These are phyloP conservation scores for Neofusicoccum laricinum DNA, from an alignment of 2,329 filamentous ascomycete species.

Conservation along the genomic window DNA sequence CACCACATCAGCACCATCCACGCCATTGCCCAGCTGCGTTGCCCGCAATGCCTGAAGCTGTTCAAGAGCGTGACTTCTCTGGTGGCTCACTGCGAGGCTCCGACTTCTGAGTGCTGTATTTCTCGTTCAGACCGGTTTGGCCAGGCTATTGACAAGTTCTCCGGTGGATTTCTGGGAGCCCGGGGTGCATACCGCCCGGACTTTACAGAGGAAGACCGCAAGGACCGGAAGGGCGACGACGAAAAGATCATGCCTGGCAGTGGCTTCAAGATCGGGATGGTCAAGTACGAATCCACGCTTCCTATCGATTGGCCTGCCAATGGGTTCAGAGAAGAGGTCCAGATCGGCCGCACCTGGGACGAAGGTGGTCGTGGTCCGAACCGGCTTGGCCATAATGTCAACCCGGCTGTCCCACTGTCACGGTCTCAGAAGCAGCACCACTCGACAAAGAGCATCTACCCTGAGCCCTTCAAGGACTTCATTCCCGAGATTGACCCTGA, in stretches of 20 bases:
- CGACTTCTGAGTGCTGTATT: constrained; percentile 31
- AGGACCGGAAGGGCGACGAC: neutral
- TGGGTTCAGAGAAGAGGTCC: constrained; percentile 56
- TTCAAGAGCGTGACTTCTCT: constrained; percentile 38
- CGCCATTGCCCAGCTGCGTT: constrained; percentile 33
- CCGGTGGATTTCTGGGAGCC: constrained; percentile 41
- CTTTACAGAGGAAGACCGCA: neutral
- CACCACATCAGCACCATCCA: constrained; percentile 37
- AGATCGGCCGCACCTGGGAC: constrained; percentile 92
- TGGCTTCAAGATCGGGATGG: neutral
- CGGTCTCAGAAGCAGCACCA: neutral
- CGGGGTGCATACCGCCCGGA: constrained; percentile 31
- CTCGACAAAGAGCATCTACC: constrained; percentile 10
- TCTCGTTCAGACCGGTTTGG: constrained; percentile 34
- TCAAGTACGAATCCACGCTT: constrained; percentile 9
- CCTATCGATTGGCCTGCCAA: neutral
- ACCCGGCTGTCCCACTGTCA: constrained; percentile 8
- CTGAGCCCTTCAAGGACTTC: neutral
- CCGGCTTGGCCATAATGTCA: neutral
- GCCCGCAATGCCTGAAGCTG: constrained; percentile 40
- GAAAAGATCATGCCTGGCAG: neutral
- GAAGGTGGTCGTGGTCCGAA: constrained; percentile 44
- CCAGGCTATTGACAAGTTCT: constrained; percentile 38
- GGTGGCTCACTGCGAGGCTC: constrained; percentile 40
- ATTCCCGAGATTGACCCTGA: neutral